Evolutionary conservation across 202 grass and related monocot species (phyloP), one percentile per base, ranked within the genome.

Genomic region (Hordeum pubiflorum): DNA sequence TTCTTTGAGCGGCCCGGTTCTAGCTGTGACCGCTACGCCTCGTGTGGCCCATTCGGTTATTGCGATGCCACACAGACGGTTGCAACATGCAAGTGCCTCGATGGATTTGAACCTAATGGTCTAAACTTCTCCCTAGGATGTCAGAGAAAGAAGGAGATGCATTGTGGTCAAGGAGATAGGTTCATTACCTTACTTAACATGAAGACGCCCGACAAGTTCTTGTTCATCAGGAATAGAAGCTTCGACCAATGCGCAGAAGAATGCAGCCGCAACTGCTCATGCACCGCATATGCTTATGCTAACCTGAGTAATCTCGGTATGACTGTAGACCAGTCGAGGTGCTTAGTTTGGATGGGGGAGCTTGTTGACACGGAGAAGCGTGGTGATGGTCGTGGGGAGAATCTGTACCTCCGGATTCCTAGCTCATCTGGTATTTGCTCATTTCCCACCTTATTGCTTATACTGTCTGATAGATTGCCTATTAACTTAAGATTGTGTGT

Each of bases 161-260:
- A 26, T 33, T 89, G 86, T 11, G 82, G 39, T 4, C 20, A 23
- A 10, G 34, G 18, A 27, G 54, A 72, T 10, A 3, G 24, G 14
- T 96, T 96, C 37, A 0, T 12, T 14, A 14, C 39, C 18, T 22
- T 89, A 32, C 29, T 24, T 4, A 9, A n/a, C 2, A 78, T 79
- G 74, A 91, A 82, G 75, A 1, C 81, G 0, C 92, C 92, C 6
- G 92, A 94, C 72, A 91, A 83, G 26, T 82, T 78, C 58, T 3
- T 82, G 57, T 27, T 7, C 20, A 8, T 87, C 26, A 50, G 33
- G 5, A 90, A 56, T 6, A 73, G 6, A 34, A 88, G 41, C 38
- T 75, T 86, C 8, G 64, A 88, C 18, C 29, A 89, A 43, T 91
- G 93, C 3, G 15, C 9, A 17, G 34, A 9, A 1, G 72, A 58